Evolutionary conservation across 257 asterid genomes (phyloP).

Genomic region (Plantago elongata): DNA sequence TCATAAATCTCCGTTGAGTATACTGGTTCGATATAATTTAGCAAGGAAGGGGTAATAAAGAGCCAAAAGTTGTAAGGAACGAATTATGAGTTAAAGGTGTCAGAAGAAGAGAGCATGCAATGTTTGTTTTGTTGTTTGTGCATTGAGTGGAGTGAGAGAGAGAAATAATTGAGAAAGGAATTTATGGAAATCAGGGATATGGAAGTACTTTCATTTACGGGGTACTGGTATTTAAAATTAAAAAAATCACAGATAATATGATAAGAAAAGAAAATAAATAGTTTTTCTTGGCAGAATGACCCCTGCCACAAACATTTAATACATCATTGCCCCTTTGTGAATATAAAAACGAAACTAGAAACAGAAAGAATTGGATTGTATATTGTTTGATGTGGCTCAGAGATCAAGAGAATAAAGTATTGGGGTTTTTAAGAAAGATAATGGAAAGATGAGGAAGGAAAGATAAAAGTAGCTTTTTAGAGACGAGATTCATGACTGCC

Average conservation of each 20-base stretch:
- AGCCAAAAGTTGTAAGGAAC: constrained; percentile 30
- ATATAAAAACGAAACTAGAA: too few relatives aligned
- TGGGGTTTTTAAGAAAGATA: constrained; percentile 16
- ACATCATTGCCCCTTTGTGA: background rate
- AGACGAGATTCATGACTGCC: constrained; percentile 67
- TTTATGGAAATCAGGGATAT: constrained; percentile 54
- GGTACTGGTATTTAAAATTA: constrained; percentile 32
- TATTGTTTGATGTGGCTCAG: constrained; percentile 24
- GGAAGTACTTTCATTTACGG: constrained; percentile 53
- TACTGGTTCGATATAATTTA: too few relatives aligned
- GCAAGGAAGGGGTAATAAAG: constrained; percentile 19
- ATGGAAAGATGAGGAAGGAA: constrained; percentile 34
- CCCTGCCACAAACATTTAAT: constrained; percentile 5
- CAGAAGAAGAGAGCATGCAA: constrained; percentile 30
- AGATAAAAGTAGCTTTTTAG: constrained; percentile 50
- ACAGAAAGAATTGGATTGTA: background rate
- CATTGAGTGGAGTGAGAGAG: constrained; percentile 20
- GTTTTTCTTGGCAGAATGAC: constrained; percentile 30
- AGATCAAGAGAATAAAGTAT: constrained; percentile 30
- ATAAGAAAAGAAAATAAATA: constrained; percentile 2
- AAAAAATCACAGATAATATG: too few relatives aligned
- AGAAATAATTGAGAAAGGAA: constrained; percentile 37
- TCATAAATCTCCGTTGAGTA: too few relatives aligned
- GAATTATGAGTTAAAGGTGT: constrained; percentile 27
- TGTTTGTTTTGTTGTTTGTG: constrained; percentile 24